Evolutionary conservation across 176 grass and related monocot genomes (phyloP), one percentile per base, ranked within the genome.

Genomic region (Cenchrus americanus): DNA sequence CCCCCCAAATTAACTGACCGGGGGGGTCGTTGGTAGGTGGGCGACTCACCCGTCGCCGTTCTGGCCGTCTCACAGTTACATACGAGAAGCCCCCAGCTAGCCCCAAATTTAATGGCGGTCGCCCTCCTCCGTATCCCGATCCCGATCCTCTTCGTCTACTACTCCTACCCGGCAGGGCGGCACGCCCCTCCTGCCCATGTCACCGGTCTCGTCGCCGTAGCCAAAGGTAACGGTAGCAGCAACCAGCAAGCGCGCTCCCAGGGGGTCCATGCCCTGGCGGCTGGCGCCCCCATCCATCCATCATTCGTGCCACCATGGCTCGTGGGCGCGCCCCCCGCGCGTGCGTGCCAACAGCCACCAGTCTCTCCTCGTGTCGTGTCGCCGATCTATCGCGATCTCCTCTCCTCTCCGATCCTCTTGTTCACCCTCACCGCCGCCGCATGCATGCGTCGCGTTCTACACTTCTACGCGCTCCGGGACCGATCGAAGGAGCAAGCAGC

Each of bases 1-100:
- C 7, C 40, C 40, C 49, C 7, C 69, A 0, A 50, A 79, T 79
- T 79, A 79, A 79, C 76, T 79, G 43, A 5, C 12, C 41, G 2
- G 8, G 32, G 53, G 62, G 34, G 69, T 4, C 62, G 77, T 67
- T 67, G 77, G 62, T 80, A 22, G 27, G 18, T 67, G 77, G 30
- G 62, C 23, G 42, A 21, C 24, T 12, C 60, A 34, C 44, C 43
- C 1, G 62, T 66, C 77, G 4, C 47, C 62, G 27, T 67, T 5
- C 4, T 4, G 34, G 44, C 13, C 52, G 7, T 2, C 54, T 7
- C 54, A 18, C 18, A 6, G 7, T 6, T 7, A 8, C 21, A 3
- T 19, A 46, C 22, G 21, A 8, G 10, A 49, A 5, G 18, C n/a
- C 44, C 6, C 44, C 6, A 14, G 2, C 44, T 2, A 14, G 2